These are phyloP conservation scores for Hypocrella siamensis DNA, from an alignment of 2,329 filamentous ascomycete species.

Conservation along the genomic window DNA sequence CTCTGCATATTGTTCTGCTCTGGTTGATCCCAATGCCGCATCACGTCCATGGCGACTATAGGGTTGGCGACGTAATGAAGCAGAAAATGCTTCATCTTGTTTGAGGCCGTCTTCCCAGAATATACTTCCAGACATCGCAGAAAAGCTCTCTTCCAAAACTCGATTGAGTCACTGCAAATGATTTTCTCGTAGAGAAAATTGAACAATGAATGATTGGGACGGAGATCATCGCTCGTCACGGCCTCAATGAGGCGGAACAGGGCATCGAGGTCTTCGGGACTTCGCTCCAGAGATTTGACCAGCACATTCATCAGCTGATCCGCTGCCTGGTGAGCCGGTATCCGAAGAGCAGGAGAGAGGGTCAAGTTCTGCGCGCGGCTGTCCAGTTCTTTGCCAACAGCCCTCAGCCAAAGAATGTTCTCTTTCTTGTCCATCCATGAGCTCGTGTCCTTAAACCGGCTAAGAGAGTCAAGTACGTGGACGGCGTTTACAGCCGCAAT, in stretches of 20 bases:
- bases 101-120: slow-evolving; percentile 58
- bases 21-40: slow-evolving; percentile 56
- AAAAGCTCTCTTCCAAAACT: slow-evolving; percentile 71
- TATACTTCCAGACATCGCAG: slow-evolving; percentile 82
- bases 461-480: slow-evolving; percentile 69
- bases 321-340: slow-evolving; percentile 77
- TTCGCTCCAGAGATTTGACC: slow-evolving; percentile 61
- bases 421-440: slow-evolving; percentile 59
- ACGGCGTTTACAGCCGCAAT: slow-evolving; percentile 72
- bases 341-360: slow-evolving; percentile 55
- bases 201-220: slow-evolving; percentile 58
- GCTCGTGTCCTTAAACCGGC: slow-evolving; percentile 45
- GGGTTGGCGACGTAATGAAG: slow-evolving; percentile 90
- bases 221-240: slow-evolving; percentile 70
- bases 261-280: slow-evolving; percentile 63
- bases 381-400: slow-evolving; percentile 65
- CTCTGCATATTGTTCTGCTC: slow-evolving; percentile 44
- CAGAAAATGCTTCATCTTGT: slow-evolving; percentile 85
- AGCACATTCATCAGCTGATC: slow-evolving; percentile 80
- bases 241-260: slow-evolving; percentile 75
- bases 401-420: slow-evolving; percentile 42
- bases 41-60: slow-evolving; percentile 90
- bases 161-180: slow-evolving; percentile 69
- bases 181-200: slow-evolving; percentile 75
- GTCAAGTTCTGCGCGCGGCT: slow-evolving; percentile 53